phyloP scores from a whole-genome alignment of 116 monocot genomes.

The Dioscorea cayenensis region DNA sequence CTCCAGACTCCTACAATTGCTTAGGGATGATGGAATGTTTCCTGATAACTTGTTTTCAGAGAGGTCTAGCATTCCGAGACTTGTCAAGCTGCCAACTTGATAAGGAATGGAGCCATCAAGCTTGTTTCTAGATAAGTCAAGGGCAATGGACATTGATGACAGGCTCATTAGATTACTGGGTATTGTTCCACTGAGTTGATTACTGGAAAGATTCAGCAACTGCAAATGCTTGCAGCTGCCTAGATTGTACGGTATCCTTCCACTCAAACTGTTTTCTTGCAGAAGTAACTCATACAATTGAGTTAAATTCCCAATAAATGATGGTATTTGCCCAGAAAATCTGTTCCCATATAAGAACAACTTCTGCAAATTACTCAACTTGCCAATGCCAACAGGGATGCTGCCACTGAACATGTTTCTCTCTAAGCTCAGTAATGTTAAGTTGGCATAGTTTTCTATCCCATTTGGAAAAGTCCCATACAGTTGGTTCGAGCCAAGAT shows the following conservation, averaged over 20 bases:
- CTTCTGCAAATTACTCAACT: slow-evolving; percentile 2
- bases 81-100: slow-evolving; percentile 20
- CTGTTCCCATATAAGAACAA: slow-evolving; percentile 10
- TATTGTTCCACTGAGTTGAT: slow-evolving; percentile 10
- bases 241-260: slow-evolving; percentile 12
- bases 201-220: slow-evolving; percentile 8
- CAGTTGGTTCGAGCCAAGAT: slow-evolving; percentile 13
- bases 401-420: slow-evolving; percentile 11
- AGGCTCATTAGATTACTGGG: slow-evolving; percentile 15
- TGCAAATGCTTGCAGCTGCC: slow-evolving; percentile 4
- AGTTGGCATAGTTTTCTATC: slow-evolving; percentile 27
- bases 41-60: slow-evolving; percentile 11
- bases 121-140: slow-evolving; percentile 7
- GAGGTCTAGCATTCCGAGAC: slow-evolving; percentile 1
- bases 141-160: slow-evolving; percentile 6
- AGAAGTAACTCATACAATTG: neutral
- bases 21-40: slow-evolving; percentile 5
- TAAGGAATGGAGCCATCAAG: slow-evolving; percentile 14
- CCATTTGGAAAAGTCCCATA: slow-evolving; percentile 23
- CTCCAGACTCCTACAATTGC: slow-evolving; percentile 17
- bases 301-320: slow-evolving; percentile 20
- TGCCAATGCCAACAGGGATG: slow-evolving; percentile 10
- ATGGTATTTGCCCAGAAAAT: slow-evolving; percentile 25
- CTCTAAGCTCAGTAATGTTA: slow-evolving; percentile 2
- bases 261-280: slow-evolving; percentile 5